A percentile compares a stretch with the other conserved stretches of the same genome.
Evolutionary conservation across 495 filamentous ascomycete genomes (phyloP).

Genomic region (Annulohypoxylon maeteangense): DNA sequence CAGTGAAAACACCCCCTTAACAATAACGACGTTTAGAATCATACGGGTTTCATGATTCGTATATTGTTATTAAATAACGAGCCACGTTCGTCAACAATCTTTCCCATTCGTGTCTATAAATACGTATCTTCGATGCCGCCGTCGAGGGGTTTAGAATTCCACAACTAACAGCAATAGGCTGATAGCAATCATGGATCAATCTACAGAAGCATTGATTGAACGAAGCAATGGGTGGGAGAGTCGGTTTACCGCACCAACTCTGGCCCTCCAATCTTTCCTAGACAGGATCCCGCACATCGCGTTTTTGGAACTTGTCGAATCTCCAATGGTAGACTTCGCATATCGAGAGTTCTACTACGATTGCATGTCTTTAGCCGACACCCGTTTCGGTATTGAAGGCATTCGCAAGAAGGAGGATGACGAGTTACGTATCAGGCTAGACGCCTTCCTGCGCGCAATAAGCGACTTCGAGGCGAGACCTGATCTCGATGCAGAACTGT

Average conservation of each 20-base stretch:
- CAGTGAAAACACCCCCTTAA: too few relatives aligned
- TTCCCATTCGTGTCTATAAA: not conserved
- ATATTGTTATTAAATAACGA: not conserved
- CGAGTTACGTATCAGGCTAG: not conserved
- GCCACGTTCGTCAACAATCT: not conserved
- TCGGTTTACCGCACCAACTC: not conserved
- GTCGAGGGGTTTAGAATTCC: not conserved
- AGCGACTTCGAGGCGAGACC: not conserved
- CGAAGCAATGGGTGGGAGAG: not conserved
- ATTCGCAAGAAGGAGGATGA: not conserved
- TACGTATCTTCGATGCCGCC: not conserved
- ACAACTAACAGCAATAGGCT: too few relatives aligned
- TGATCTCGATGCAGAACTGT: not conserved
- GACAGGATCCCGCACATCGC: not conserved
- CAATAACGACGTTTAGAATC: too few relatives aligned
- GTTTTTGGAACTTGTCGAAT: not conserved
- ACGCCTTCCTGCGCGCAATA: not conserved
- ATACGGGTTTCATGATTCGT: not conserved
- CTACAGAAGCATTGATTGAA: not conserved
- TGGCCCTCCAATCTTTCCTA: not conserved
- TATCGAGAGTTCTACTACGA: not conserved
- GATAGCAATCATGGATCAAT: not conserved
- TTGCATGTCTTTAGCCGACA: not conserved
- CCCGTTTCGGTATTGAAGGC: not conserved
- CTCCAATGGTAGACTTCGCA: not conserved